Evolutionary conservation across 176 grass and related monocot species (phyloP).

Genomic region (Juncus effusus): DNA sequence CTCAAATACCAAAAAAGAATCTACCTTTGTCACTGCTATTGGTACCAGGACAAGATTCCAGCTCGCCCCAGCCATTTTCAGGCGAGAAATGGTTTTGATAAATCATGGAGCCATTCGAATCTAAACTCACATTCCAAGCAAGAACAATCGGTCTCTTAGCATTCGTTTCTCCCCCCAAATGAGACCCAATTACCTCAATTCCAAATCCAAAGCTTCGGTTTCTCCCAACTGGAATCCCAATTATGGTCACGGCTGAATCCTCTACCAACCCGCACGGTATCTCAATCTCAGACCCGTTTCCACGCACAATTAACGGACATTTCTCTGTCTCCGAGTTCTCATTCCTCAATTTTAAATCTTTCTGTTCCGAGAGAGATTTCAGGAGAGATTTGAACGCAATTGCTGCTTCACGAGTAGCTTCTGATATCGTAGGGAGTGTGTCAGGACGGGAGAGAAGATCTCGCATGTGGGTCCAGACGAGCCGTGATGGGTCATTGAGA

Average conservation of each 20-base stretch:
- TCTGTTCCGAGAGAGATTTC: conserved; percentile 15
- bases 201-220: conserved; percentile 46
- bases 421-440: conserved; percentile 45
- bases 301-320: conserved; percentile 38
- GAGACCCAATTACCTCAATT: conserved; percentile 54
- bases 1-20: conserved; percentile 14
- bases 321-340: conserved; percentile 8
- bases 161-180: conserved; percentile 8
- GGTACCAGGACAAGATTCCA: conserved; percentile 54
- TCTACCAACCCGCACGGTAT: conserved; percentile 66
- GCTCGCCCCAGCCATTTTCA: conserved; percentile 40
- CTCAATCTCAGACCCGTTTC: conserved; percentile 19
- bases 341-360: not conserved
- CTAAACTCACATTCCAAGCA: conserved; percentile 66
- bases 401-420: conserved; percentile 57
- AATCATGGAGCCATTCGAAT: conserved; percentile 35
- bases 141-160: conserved; percentile 37
- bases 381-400: conserved; percentile 46
- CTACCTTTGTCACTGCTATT: conserved; percentile 21
- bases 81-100: conserved; percentile 66
- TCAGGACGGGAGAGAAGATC: conserved; percentile 65
- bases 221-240: conserved; percentile 38
- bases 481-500: conserved; percentile 26
- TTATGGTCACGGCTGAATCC: conserved; percentile 55
- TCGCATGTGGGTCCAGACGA: conserved; percentile 60